Conservation (phyloP, 2,329 filamentous ascomycete genomes). For the Aureobasidium musti region DNA sequence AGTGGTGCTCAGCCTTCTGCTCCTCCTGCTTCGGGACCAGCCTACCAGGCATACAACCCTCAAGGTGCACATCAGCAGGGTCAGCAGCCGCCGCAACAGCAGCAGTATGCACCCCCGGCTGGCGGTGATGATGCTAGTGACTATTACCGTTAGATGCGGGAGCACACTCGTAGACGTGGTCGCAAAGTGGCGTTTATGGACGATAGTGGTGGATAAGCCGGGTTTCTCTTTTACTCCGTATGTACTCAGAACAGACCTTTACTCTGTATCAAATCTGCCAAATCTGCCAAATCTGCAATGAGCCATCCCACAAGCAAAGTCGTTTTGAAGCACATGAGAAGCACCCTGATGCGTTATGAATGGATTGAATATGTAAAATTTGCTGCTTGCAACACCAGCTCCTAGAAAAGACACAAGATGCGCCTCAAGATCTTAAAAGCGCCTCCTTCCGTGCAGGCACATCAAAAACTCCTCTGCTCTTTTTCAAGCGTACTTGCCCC, state of each 20-base stretch:
- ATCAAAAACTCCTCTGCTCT: not conserved
- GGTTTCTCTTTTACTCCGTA: not conserved
- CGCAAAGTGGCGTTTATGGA: constrained; percentile 7
- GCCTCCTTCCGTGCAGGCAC: not conserved
- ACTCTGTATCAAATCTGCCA: not conserved
- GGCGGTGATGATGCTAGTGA: constrained; percentile 42
- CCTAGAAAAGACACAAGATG: constrained; percentile 1
- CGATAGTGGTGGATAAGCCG: not conserved
- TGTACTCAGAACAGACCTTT: not conserved
- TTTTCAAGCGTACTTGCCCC: not conserved
- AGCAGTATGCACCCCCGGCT: constrained; percentile 33
- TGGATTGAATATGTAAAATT: not conserved
- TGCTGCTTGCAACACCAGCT: not conserved
- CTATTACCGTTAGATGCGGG: constrained; percentile 37
- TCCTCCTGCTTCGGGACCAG: constrained; percentile 32
- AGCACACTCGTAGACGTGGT: not conserved
- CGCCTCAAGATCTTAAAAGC: not conserved
- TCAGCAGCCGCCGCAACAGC: constrained; percentile 32
- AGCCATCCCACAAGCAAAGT: not conserved
- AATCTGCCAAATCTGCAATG: too few species aligned
- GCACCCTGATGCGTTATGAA: not conserved
- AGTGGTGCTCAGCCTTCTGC: constrained; percentile 27
- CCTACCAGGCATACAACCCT: constrained; percentile 33
- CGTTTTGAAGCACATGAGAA: not conserved
- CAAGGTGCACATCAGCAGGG: constrained; percentile 25